phyloP scores from a whole-genome alignment of 139 green algal genomes.

The Coccomyxa sp. region DNA sequence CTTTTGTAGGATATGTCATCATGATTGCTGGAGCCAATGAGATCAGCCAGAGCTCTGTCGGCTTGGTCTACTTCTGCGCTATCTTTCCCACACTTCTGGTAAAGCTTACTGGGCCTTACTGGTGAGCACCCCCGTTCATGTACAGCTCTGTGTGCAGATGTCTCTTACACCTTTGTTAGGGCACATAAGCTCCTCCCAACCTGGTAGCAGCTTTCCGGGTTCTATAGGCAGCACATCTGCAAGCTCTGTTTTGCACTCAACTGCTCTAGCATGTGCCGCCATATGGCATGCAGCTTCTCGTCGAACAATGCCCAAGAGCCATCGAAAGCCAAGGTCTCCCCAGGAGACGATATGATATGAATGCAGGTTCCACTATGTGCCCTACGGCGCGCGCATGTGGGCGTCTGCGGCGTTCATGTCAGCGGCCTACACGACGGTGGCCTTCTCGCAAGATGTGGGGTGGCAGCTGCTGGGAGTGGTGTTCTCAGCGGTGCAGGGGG shows the following conservation, averaged over 20 bases:
- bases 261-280: neutral
- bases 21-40: constrained; percentile 60
- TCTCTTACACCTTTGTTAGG: neutral
- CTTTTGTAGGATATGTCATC: constrained; percentile 53
- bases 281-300: neutral
- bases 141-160: too few relatives aligned
- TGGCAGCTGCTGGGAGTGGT: constrained; percentile 53
- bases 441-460: constrained; percentile 11
- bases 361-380: constrained; percentile 48
- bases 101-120: constrained; percentile 41
- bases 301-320: neutral
- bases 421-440: constrained; percentile 37
- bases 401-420: constrained; percentile 39
- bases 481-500: constrained; percentile 44
- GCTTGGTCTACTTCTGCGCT: constrained; percentile 56
- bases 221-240: neutral
- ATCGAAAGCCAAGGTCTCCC: too few relatives aligned
- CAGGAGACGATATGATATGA: too few relatives aligned
- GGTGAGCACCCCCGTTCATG: neutral
- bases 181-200: neutral
- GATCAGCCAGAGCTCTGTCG: constrained; percentile 47
- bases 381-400: constrained; percentile 36
- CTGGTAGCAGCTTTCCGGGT: neutral
- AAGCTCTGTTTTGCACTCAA: neutral
- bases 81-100: constrained; percentile 45